A percentile compares a stretch with the other conserved stretches of the same genome.
Conservation (phyloP, 2,329 filamentous ascomycete genomes). For the Cladosporium sp. region DNA sequence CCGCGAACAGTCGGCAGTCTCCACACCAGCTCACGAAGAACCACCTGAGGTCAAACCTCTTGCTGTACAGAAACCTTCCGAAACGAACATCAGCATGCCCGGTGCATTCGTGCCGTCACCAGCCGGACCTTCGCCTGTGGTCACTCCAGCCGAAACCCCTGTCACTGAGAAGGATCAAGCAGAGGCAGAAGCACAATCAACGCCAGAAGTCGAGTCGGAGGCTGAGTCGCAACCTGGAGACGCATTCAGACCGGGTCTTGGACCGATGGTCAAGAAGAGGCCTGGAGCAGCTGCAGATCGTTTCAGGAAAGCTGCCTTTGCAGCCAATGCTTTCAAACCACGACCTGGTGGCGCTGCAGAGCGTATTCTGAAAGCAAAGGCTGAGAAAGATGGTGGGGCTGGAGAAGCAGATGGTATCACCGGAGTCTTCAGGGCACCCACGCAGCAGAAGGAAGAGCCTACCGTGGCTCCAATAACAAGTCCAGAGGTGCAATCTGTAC, state of each 20-base stretch:
- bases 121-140: slow-evolving; percentile 12
- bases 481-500: background rate
- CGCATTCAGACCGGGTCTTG: slow-evolving; percentile 70
- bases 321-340: slow-evolving; percentile 77
- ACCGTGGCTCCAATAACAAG: slow-evolving; percentile 3
- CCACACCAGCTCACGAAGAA: slow-evolving; percentile 19
- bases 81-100: slow-evolving; percentile 22
- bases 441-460: slow-evolving; percentile 30
- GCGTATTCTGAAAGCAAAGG: slow-evolving; percentile 58
- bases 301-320: slow-evolving; percentile 77
- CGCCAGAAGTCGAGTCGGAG: slow-evolving; percentile 21
- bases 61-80: slow-evolving; percentile 22
- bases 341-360: slow-evolving; percentile 84
- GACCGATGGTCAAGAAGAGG: slow-evolving; percentile 87
- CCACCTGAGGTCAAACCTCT: slow-evolving; percentile 22
- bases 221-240: slow-evolving; percentile 44
- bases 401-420: slow-evolving; percentile 83
- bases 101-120: slow-evolving; percentile 20
- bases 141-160: slow-evolving; percentile 23
- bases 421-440: slow-evolving; percentile 78
- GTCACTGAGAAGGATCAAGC: slow-evolving; percentile 25
- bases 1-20: background rate
- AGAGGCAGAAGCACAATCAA: slow-evolving; percentile 21
- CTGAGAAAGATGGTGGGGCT: slow-evolving; percentile 51
- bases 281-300: slow-evolving; percentile 61